phyloP scores from a whole-genome alignment of 1,284 basidiomycete species.

The Ustilago vetiveriae region DNA sequence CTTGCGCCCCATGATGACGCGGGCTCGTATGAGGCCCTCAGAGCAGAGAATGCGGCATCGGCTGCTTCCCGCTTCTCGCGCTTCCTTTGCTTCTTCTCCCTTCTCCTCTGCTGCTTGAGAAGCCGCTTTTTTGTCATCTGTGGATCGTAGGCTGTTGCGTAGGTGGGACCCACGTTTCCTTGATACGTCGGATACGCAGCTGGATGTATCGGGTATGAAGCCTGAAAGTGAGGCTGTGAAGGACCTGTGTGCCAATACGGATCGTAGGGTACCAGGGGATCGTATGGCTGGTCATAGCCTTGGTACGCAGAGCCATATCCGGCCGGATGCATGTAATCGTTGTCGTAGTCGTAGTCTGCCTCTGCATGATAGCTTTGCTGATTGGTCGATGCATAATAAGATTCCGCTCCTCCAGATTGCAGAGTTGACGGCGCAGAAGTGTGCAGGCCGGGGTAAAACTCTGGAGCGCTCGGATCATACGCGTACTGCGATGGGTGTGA shows the following conservation, averaged over 20 bases:
- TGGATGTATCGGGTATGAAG: conserved; percentile 1
- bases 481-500: too few species aligned
- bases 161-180: not conserved
- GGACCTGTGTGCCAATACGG: not conserved
- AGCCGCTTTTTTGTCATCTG: conserved; percentile 13
- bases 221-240: not conserved
- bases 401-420: conserved; percentile 6
- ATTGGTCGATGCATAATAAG: conserved; percentile 3
- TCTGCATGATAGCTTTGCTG: conserved; percentile 1
- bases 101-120: conserved; percentile 26
- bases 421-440: conserved; percentile 6
- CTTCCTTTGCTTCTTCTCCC: conserved; percentile 30
- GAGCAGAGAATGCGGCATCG: not conserved
- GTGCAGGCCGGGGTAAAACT: conserved; percentile 13
- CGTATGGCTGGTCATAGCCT: conserved; percentile 15
- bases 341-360: not conserved
- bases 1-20: not conserved
- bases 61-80: conserved; percentile 18
- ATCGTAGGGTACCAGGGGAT: conserved; percentile 14
- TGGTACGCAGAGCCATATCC: not conserved
- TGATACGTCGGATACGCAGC: conserved; percentile 6
- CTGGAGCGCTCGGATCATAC: conserved; percentile 28
- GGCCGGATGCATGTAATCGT: not conserved
- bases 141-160: not conserved
- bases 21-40: not conserved